A percentile compares a stretch with the other conserved stretches of the same genome.
Evolutionary conservation across 2,329 filamentous ascomycete species (phyloP).

Genomic region (Aphanoascus verrucosus): DNA sequence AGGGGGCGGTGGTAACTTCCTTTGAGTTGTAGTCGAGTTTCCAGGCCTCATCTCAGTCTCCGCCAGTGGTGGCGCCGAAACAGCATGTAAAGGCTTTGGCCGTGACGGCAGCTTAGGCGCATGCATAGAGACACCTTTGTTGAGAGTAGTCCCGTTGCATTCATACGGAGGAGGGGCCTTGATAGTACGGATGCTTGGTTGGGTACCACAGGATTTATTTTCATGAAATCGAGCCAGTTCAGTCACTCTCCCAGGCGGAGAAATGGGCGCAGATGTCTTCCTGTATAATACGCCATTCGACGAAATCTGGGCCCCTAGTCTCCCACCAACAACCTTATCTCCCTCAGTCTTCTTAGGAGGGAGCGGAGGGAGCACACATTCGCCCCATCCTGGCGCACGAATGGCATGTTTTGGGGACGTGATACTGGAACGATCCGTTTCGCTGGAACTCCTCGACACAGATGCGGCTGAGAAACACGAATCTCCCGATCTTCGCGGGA

Average conservation of each 20-base stretch:
- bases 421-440: background rate
- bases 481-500: slow-evolving; percentile 39
- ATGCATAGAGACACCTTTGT: background rate
- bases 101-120: slow-evolving; percentile 14
- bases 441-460: slow-evolving; percentile 27
- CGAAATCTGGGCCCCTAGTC: background rate
- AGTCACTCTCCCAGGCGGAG: background rate
- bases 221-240: slow-evolving; percentile 5
- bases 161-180: slow-evolving; percentile 4
- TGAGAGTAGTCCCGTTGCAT: background rate
- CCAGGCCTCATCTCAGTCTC: slow-evolving; percentile 13
- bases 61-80: slow-evolving; percentile 11
- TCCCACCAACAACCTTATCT: background rate
- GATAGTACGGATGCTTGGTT: background rate
- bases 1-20: slow-evolving; percentile 28
- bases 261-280: background rate
- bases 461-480: slow-evolving; percentile 43
- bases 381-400: slow-evolving; percentile 48
- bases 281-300: background rate
- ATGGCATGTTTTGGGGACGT: slow-evolving; percentile 20
- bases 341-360: slow-evolving; percentile 21
- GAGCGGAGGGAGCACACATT: slow-evolving; percentile 46
- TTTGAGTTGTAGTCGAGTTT: slow-evolving; percentile 7
- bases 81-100: slow-evolving; percentile 9
- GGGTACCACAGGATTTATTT: background rate